Percentiles rank a stretch among this genome's conserved stretches.
Evolutionary conservation across 345 rosid genomes (phyloP).

Genomic region (Combretum micranthum): DNA sequence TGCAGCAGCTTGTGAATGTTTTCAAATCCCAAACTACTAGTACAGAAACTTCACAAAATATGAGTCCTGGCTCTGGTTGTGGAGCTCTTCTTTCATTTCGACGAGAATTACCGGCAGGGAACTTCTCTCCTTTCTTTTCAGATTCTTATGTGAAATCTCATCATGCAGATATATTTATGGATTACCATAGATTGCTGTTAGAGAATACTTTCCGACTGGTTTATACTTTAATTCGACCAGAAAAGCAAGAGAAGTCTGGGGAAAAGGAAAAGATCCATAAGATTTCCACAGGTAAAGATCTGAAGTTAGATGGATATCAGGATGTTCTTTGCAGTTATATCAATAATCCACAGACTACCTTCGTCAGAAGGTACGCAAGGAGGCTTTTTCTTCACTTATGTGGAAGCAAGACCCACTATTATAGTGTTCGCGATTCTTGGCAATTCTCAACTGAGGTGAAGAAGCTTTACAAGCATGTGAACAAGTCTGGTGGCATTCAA

Average conservation of each 20-base stretch:
- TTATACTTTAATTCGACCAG: conserved; percentile 93
- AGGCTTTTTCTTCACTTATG: conserved; percentile 94
- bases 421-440: conserved; percentile 92
- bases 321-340: conserved; percentile 96
- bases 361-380: conserved; percentile 95
- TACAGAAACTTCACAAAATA: conserved; percentile 55
- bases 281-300: conserved; percentile 56
- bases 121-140: conserved; percentile 95
- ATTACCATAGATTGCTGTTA: conserved; percentile 80
- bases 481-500: conserved; percentile 88
- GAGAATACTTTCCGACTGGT: conserved; percentile 92
- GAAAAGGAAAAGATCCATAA: conserved; percentile 78
- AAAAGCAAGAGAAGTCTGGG: conserved; percentile 88
- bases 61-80: conserved; percentile 79
- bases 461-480: conserved; percentile 72
- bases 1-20: conserved; percentile 82
- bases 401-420: conserved; percentile 96
- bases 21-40: conserved; percentile 65
- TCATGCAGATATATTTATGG: conserved; percentile 74
- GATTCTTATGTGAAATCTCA: conserved; percentile 96
- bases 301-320: conserved; percentile 94
- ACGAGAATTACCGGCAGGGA: conserved; percentile 91
- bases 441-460: conserved; percentile 90
- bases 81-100: conserved; percentile 84
- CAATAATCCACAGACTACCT: conserved; percentile 88